phyloP scores from a whole-genome alignment of 305 asterid species.

The Stenogyne calaminthoides region DNA sequence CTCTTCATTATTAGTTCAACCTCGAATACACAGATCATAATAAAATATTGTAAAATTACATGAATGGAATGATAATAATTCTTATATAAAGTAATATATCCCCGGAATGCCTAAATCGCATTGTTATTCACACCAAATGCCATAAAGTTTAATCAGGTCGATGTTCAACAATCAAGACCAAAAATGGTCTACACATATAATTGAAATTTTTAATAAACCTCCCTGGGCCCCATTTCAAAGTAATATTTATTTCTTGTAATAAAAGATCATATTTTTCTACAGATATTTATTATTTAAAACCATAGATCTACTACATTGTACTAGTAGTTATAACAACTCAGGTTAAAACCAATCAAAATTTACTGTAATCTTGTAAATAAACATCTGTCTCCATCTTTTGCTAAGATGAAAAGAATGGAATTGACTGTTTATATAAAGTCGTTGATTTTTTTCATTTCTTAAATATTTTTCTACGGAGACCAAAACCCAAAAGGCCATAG shows the following conservation, averaged over 20 bases:
- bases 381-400: constrained; percentile 15
- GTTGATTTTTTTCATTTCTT: background rate
- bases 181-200: background rate
- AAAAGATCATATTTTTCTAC: too few relatives aligned
- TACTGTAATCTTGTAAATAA: background rate
- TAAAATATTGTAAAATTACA: too few relatives aligned
- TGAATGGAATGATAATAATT: too few relatives aligned
- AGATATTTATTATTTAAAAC: background rate
- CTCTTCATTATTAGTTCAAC: too few relatives aligned
- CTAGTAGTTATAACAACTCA: background rate
- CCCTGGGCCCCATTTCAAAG: background rate
- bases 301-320: background rate
- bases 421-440: constrained; percentile 29
- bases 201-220: background rate
- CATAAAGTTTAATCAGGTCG: background rate
- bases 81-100: too few relatives aligned
- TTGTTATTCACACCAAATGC: background rate
- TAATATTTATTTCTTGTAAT: too few relatives aligned
- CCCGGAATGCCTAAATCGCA: too few relatives aligned
- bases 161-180: background rate
- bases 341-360: background rate
- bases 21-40: too few relatives aligned
- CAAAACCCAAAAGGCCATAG: constrained; percentile 23
- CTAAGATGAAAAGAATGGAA: background rate
- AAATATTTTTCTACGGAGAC: constrained; percentile 34